A percentile compares a stretch with the other conserved stretches of the same genome.
Evolutionary conservation across 495 filamentous ascomycete genomes (phyloP).

Genomic region (Talaromyces stipitatus): DNA sequence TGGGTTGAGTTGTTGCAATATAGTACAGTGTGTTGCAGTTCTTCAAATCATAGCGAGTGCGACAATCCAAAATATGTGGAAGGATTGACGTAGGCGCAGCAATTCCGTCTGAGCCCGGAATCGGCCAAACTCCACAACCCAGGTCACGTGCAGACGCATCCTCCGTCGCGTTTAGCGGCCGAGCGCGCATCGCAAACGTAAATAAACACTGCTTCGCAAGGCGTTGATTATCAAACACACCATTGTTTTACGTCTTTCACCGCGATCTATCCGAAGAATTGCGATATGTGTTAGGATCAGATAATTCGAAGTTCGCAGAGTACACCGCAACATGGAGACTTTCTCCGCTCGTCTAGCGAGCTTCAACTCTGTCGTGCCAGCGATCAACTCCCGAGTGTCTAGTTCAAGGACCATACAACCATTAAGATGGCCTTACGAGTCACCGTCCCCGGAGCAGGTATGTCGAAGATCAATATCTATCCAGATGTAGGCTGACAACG

Average conservation of each 20-base stretch:
- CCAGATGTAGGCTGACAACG: constrained; percentile 8
- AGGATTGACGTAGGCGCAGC: constrained; percentile 1
- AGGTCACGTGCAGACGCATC: neutral
- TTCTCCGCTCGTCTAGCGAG: constrained; percentile 67
- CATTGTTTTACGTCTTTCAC: neutral
- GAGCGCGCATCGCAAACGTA: neutral
- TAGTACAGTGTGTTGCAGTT: neutral
- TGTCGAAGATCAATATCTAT: constrained; percentile 10
- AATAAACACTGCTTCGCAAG: neutral
- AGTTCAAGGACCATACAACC: constrained; percentile 53
- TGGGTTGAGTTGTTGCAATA: neutral
- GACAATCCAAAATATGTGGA: too few species aligned
- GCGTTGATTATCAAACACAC: neutral
- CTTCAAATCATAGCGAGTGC: too few species aligned
- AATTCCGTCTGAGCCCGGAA: neutral
- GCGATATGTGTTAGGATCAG: neutral
- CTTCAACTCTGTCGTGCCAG: constrained; percentile 54
- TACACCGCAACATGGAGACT: constrained; percentile 41
- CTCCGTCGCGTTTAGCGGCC: neutral
- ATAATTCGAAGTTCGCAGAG: neutral
- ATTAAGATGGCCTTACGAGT: constrained; percentile 69
- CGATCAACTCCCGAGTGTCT: constrained; percentile 60
- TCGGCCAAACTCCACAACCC: neutral
- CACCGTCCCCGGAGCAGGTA: constrained; percentile 58
- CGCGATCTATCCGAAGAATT: neutral